Evolutionary conservation across 441 rosid species (phyloP).

Genomic region (Populus hybrid): DNA sequence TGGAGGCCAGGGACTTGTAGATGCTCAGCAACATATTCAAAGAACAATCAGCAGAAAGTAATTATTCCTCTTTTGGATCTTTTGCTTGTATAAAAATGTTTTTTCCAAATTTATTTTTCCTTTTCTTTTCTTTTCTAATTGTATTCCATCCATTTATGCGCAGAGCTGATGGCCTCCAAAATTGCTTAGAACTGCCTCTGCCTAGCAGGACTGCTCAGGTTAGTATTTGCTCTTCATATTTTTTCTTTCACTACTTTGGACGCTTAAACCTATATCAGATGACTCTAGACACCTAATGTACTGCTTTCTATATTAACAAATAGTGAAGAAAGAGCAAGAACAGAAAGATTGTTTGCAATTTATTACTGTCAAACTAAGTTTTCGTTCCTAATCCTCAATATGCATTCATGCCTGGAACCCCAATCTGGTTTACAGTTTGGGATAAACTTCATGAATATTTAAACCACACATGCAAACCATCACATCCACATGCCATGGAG

Average conservation of each 20-base stretch:
- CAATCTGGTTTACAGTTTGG: too few relatives aligned
- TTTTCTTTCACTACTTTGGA: neutral
- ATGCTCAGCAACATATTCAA: constrained; percentile 57
- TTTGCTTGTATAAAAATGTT: neutral
- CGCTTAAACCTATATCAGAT: neutral
- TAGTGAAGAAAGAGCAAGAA: neutral
- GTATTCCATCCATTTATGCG: constrained; percentile 20
- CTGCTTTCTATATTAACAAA: neutral
- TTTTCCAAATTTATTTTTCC: constrained; percentile 9
- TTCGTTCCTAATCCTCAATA: neutral
- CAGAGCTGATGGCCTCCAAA: constrained; percentile 78
- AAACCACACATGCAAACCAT: too few relatives aligned
- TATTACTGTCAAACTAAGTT: neutral
- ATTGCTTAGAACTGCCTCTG: constrained; percentile 73
- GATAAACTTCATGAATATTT: neutral
- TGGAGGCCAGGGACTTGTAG: constrained; percentile 70
- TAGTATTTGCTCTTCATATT: constrained; percentile 25
- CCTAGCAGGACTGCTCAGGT: constrained; percentile 98
- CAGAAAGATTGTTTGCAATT: neutral
- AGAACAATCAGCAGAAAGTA: constrained; percentile 71
- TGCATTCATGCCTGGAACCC: neutral
- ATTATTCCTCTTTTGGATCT: constrained; percentile 5
- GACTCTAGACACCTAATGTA: neutral
- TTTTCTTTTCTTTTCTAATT: neutral
- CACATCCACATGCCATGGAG: too few relatives aligned